Percentiles rank a stretch among this genome's conserved stretches.
These are phyloP conservation scores for Stephanocyclus meneghinianus DNA, from an alignment of 352 stramenopile genomes.

Conservation along the genomic window DNA sequence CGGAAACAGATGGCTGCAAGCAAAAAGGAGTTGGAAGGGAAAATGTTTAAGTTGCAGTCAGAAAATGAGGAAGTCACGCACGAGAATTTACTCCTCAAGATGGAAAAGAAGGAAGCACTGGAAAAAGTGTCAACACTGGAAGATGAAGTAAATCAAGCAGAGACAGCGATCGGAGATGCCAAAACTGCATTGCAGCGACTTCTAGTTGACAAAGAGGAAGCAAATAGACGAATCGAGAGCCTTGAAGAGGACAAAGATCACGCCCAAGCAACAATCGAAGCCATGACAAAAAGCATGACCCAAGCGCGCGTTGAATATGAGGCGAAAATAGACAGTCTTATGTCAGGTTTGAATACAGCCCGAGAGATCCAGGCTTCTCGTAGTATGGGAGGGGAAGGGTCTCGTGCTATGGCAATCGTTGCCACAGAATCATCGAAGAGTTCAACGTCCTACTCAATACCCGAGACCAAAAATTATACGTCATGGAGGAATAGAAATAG, in stretches of 20 bases:
- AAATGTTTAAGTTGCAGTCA: conserved; percentile 47
- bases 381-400: conserved; percentile 15
- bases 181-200: conserved; percentile 52
- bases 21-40: conserved; percentile 51
- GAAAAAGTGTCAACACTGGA: conserved; percentile 52
- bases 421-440: conserved; percentile 13
- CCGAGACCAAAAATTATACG: conserved; percentile 21
- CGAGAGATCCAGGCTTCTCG: conserved; percentile 51
- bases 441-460: conserved; percentile 33
- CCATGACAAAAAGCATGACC: conserved; percentile 55
- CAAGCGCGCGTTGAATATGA: conserved; percentile 52
- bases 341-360: conserved; percentile 48
- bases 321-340: conserved; percentile 57
- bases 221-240: conserved; percentile 37
- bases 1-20: conserved; percentile 45
- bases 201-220: conserved; percentile 50
- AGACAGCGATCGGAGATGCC: conserved; percentile 49
- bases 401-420: conserved; percentile 5
- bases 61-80: conserved; percentile 56
- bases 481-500: conserved; percentile 19
- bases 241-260: conserved; percentile 54
- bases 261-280: conserved; percentile 54
- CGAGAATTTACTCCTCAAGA: conserved; percentile 44
- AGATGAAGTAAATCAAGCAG: conserved; percentile 48
- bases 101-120: conserved; percentile 55